Conservation (phyloP, 441 rosid genomes). For the Kokia cookei region DNA sequence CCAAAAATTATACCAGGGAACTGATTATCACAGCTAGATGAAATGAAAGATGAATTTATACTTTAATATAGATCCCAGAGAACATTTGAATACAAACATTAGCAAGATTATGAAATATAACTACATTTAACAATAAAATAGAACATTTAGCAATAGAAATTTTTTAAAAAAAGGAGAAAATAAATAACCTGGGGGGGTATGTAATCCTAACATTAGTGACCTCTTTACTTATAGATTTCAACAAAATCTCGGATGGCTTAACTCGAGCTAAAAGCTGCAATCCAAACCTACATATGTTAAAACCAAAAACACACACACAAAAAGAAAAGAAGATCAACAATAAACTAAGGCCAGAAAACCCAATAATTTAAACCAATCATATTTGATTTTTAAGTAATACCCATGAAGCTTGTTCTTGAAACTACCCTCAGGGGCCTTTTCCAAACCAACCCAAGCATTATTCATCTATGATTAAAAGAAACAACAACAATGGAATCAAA, state of each 20-base stretch:
- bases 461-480: conserved; percentile 55
- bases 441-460: conserved; percentile 75
- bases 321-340: neutral
- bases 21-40: too few relatives aligned
- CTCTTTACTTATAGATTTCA: conserved; percentile 81
- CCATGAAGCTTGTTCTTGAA: conserved; percentile 84
- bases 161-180: neutral
- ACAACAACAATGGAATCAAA: neutral
- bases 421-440: conserved; percentile 76
- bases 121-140: neutral
- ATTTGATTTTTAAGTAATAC: conserved; percentile 23
- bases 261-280: conserved; percentile 78
- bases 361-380: neutral
- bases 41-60: too few relatives aligned
- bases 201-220: conserved; percentile 60
- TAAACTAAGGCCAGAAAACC: neutral
- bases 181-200: conserved; percentile 66
- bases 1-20: too few relatives aligned
- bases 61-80: neutral
- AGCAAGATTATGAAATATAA: neutral
- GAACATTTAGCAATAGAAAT: neutral
- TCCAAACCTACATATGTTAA: conserved; percentile 55
- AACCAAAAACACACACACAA: neutral
- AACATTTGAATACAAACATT: neutral
- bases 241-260: conserved; percentile 89